Evolutionary conservation across 768 basidiomycete species (phyloP).

Genomic region (Tephrocybe sp.): DNA sequence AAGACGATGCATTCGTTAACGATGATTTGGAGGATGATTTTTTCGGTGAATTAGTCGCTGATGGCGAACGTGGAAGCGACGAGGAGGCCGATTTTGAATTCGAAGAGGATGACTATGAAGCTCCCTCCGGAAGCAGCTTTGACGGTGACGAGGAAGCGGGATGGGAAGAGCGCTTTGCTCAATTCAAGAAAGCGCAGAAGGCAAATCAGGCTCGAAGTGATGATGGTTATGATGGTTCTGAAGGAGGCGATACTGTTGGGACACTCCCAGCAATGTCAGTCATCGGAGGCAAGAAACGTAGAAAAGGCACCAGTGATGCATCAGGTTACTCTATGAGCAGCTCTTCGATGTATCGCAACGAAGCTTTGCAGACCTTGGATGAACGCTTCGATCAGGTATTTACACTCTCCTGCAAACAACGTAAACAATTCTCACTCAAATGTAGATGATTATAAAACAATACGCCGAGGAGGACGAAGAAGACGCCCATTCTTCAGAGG

Average conservation of each 20-base stretch:
- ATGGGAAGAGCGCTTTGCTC: constrained; percentile 82
- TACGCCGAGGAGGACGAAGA: constrained; percentile 61
- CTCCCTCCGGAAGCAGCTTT: constrained; percentile 9
- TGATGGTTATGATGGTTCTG: constrained; percentile 54
- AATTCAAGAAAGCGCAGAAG: constrained; percentile 74
- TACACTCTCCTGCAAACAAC: background rate
- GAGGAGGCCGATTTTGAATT: constrained; percentile 72
- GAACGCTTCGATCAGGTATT: constrained; percentile 90
- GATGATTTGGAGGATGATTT: constrained; percentile 74
- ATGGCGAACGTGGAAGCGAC: constrained; percentile 64
- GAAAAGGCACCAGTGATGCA: constrained; percentile 77
- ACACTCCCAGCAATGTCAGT: constrained; percentile 75
- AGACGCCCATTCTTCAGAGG: constrained; percentile 20
- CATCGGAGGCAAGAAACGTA: constrained; percentile 71
- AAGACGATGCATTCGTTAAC: constrained; percentile 94
- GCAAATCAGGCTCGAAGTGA: constrained; percentile 38
- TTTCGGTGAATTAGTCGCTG: constrained; percentile 68
- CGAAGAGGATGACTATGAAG: constrained; percentile 46
- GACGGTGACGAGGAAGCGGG: constrained; percentile 26
- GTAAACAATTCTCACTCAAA: background rate
- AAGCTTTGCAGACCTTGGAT: constrained; percentile 84
- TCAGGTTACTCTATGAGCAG: constrained; percentile 98
- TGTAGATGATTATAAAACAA: constrained; percentile 73
- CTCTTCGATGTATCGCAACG: constrained; percentile 92
- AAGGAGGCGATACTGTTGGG: constrained; percentile 80